A percentile compares a stretch with the other conserved stretches of the same genome.
Conservation (phyloP, 805 yeast genomes). For the Candida nonsorbophila region DNA sequence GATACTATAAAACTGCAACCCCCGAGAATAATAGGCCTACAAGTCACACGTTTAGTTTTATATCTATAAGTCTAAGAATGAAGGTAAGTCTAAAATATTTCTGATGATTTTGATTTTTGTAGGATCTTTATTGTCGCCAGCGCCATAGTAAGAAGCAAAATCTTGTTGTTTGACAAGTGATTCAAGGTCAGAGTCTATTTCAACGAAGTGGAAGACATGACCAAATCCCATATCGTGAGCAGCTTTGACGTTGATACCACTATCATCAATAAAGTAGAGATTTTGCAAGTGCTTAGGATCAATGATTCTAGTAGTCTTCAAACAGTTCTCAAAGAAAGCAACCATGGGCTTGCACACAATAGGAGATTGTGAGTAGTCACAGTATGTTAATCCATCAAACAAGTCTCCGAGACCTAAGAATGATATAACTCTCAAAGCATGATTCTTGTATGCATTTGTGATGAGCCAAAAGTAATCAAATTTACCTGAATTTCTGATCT, state of each 20-base stretch:
- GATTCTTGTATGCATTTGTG: conserved; percentile 91
- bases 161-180: conserved; percentile 21
- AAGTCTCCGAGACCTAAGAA: conserved; percentile 86
- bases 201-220: conserved; percentile 68
- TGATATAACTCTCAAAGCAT: conserved; percentile 74
- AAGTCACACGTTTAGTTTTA: conserved; percentile 5
- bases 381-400: conserved; percentile 90
- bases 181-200: conserved; percentile 52
- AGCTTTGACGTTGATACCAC: conserved; percentile 70
- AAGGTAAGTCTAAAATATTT: conserved; percentile 28
- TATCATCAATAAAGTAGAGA: conserved; percentile 79
- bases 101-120: conserved; percentile 28
- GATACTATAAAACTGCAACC: conserved; percentile 3
- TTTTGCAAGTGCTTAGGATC: conserved; percentile 37
- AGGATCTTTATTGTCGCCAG: conserved; percentile 23
- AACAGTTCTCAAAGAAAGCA: conserved; percentile 58
- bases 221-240: conserved; percentile 72
- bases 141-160: conserved; percentile 29
- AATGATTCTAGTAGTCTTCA: conserved; percentile 54
- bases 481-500: conserved; percentile 38
- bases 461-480: conserved; percentile 82
- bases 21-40: too few species aligned
- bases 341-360: conserved; percentile 88
- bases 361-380: conserved; percentile 72
- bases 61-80: too few species aligned